A percentile compares a stretch with the other conserved stretches of the same genome.
phyloP scores from a whole-genome alignment of 805 yeast genomes.

The Metschnikowia matae region DNA sequence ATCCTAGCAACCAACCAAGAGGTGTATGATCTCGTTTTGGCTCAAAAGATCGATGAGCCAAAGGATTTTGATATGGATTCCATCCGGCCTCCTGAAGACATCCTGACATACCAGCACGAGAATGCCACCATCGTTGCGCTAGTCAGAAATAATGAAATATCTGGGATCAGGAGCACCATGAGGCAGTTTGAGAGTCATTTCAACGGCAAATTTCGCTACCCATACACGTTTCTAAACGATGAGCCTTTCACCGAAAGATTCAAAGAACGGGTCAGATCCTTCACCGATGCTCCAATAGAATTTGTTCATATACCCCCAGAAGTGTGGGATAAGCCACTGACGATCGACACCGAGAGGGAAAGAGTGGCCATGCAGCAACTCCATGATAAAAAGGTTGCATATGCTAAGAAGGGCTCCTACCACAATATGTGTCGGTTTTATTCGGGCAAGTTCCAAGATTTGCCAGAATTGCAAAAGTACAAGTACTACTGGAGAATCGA shows the following conservation, averaged over 20 bases:
- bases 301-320: conserved; percentile 40
- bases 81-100: conserved; percentile 25
- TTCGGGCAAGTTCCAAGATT: conserved; percentile 58
- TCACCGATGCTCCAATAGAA: conserved; percentile 29
- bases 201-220: conserved; percentile 69
- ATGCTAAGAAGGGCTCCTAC: conserved; percentile 59
- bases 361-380: conserved; percentile 38
- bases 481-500: conserved; percentile 80
- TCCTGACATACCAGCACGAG: conserved; percentile 39
- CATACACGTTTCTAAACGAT: conserved; percentile 79
- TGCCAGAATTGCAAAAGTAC: conserved; percentile 57
- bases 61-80: conserved; percentile 32
- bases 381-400: conserved; percentile 47
- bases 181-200: conserved; percentile 58
- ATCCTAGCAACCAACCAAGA: conserved; percentile 37
- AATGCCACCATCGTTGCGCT: conserved; percentile 73
- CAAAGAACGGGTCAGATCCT: conserved; percentile 38
- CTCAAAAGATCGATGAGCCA: conserved; percentile 45
- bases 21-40: conserved; percentile 34
- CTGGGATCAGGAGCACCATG: conserved; percentile 49
- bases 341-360: conserved; percentile 47
- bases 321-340: conserved; percentile 57
- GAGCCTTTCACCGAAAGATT: conserved; percentile 57
- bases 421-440: conserved; percentile 86
- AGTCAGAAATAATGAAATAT: conserved; percentile 64